These are phyloP conservation scores for Pyrus bretschneideri DNA, from an alignment of 306 rosid genomes.

Conservation along the genomic window DNA sequence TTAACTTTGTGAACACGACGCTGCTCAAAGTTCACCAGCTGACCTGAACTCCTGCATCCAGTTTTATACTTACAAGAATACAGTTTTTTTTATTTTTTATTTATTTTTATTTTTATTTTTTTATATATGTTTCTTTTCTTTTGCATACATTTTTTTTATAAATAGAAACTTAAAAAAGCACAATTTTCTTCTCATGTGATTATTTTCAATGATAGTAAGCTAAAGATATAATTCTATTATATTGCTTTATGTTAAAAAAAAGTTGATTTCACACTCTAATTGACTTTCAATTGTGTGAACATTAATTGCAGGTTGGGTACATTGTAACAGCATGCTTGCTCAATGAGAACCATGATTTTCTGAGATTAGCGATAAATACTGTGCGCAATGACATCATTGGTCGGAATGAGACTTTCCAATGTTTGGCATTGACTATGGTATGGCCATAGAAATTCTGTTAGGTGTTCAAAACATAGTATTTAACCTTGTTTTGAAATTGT, in stretches of 20 bases:
- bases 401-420: constrained; percentile 96
- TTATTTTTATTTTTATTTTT: background rate
- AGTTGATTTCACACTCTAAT: background rate
- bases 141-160: background rate
- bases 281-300: constrained; percentile 22
- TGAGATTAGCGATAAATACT: constrained; percentile 93
- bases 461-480: constrained; percentile 9
- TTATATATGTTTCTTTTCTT: background rate
- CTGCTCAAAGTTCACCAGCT: background rate
- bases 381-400: constrained; percentile 99
- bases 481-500: background rate
- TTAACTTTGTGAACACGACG: background rate
- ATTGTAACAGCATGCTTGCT: constrained; percentile 92
- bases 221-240: background rate
- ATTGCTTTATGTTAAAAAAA: background rate
- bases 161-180: background rate
- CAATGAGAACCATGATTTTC: constrained; percentile 99
- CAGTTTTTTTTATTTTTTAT: background rate
- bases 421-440: constrained; percentile 98
- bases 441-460: constrained; percentile 24
- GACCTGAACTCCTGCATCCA: background rate
- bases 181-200: background rate
- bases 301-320: constrained; percentile 90
- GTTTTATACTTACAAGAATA: background rate
- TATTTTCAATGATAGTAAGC: background rate